Base-by-base conservation (phyloP, 768 basidiomycete genomes). In the Lactarius evosmus region DNA sequence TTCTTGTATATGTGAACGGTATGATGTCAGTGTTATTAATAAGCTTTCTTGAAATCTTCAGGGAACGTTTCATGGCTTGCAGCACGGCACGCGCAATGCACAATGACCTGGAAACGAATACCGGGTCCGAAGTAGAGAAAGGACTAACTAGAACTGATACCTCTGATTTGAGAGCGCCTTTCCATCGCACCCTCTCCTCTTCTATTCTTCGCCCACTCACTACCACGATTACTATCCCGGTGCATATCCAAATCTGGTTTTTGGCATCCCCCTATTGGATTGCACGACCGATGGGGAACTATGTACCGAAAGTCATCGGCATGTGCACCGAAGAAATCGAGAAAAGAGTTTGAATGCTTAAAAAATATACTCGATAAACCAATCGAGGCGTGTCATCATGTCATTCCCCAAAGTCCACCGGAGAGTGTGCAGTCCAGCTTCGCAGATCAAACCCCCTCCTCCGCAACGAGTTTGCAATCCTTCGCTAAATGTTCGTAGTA, bases 311-410 rank as follows among this genome's bases (percentile, higher is more conserved):
- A 73, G 88, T 95, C 56, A 78, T 96, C 17, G 79, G 80, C 60
- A 84, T 93, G 40, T 94, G 92, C 73, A 85, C 94, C 56, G 78
- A 83, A 60, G 93, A 94, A 69, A 83, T 97, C 34, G 93, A 96
- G 71, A 79, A 81, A 65, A 81, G 91, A 94, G 92, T 3, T 73
- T 92, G 53, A 85, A 90, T 58, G 79, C 78, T 8, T 91, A 93
- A 74, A 91, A 91, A 14, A 87, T 94, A 46, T 93, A 93, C 70
- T 79, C 89, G 63, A 89, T 90, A 70, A 67, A 82, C 41, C 6
- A 9, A n/a, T 70, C 49, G 57, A 30, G 36, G 1, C 16, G 4
- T 16, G 16, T 38, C 38, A 5, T 14, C 9, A 14, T 30, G 7
- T 29, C n/a, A 32, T 36, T 17, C 12, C 38, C 16, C 38, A 38